phyloP scores from a whole-genome alignment of 1,284 basidiomycete genomes.

The Sanghuangporus sanghuang region DNA sequence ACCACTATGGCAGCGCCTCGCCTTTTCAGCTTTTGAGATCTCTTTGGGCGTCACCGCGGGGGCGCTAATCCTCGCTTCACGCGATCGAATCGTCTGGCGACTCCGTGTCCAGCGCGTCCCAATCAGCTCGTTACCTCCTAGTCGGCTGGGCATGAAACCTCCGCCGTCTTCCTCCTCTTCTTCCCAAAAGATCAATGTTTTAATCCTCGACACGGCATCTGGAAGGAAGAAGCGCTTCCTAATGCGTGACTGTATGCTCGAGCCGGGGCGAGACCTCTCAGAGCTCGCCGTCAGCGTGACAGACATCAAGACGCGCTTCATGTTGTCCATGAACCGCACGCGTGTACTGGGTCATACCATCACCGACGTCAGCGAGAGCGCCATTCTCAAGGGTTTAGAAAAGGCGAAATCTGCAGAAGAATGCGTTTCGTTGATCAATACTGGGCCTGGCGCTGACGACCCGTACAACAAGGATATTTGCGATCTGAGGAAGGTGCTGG shows the following conservation, averaged over 20 bases:
- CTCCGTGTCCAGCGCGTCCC: slow-evolving; percentile 6
- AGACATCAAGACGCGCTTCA: slow-evolving; percentile 9
- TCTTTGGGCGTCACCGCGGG: slow-evolving; percentile 8
- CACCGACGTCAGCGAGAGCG: not conserved
- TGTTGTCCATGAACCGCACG: slow-evolving; percentile 5
- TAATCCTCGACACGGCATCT: slow-evolving; percentile 13
- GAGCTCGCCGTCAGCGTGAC: slow-evolving; percentile 8
- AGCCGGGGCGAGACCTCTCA: slow-evolving; percentile 10
- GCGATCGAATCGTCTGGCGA: slow-evolving; percentile 17
- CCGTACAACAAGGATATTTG: not conserved
- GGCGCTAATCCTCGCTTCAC: slow-evolving; percentile 13
- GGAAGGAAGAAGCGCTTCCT: slow-evolving; percentile 15
- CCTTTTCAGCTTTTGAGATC: slow-evolving; percentile 3
- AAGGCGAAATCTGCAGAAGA: not conserved
- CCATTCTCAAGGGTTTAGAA: not conserved
- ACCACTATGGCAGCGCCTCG: slow-evolving; percentile 17
- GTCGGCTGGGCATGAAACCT: not conserved
- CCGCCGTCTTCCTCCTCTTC: not conserved
- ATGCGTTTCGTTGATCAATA: not conserved
- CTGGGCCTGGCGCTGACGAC: not conserved
- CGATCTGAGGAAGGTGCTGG: not conserved
- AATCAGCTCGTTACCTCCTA: not conserved
- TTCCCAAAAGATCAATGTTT: slow-evolving; percentile 2
- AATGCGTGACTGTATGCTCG: slow-evolving; percentile 11
- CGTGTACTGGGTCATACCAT: not conserved